Conservation (phyloP, 108 stramenopile species). For the Cyclotella kingstonii region DNA sequence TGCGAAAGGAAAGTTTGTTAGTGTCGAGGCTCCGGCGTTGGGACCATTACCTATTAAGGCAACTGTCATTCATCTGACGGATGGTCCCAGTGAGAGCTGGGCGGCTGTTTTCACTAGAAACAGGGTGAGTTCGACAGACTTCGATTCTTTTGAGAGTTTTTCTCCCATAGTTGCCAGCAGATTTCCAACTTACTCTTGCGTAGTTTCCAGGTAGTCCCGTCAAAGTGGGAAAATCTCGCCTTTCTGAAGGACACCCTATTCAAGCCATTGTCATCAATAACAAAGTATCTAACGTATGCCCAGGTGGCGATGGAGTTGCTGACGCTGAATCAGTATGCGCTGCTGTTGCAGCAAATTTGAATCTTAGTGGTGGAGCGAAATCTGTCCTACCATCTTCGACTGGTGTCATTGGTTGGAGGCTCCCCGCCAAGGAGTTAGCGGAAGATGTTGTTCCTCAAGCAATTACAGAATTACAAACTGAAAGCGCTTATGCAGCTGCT, state of each 20-base stretch:
- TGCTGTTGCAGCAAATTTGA: constrained; percentile 76
- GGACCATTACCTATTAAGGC: constrained; percentile 74
- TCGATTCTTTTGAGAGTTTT: background rate
- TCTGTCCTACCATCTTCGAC: constrained; percentile 90
- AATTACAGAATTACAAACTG: constrained; percentile 66
- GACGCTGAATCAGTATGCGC: constrained; percentile 86
- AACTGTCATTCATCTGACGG: constrained; percentile 82
- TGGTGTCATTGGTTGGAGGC: constrained; percentile 97
- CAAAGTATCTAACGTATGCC: constrained; percentile 95
- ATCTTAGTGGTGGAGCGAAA: constrained; percentile 62
- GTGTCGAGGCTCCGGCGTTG: constrained; percentile 75
- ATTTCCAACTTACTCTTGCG: background rate
- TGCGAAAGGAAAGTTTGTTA: constrained; percentile 75
- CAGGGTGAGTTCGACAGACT: constrained; percentile 59
- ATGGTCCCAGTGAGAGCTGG: constrained; percentile 86
- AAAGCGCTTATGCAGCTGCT: constrained; percentile 83
- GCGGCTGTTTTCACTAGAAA: constrained; percentile 85
- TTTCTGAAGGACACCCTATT: constrained; percentile 70
- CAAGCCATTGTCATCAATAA: constrained; percentile 95
- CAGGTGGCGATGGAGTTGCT: constrained; percentile 86
- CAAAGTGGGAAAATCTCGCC: constrained; percentile 78
- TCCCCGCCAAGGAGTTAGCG: constrained; percentile 88
- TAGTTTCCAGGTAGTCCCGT: constrained; percentile 94
- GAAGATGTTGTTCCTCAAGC: constrained; percentile 77
- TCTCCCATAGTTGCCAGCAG: no score